Evolutionary conservation across 208 protist species (phyloP).

Genomic region (Crithidia sp.): DNA sequence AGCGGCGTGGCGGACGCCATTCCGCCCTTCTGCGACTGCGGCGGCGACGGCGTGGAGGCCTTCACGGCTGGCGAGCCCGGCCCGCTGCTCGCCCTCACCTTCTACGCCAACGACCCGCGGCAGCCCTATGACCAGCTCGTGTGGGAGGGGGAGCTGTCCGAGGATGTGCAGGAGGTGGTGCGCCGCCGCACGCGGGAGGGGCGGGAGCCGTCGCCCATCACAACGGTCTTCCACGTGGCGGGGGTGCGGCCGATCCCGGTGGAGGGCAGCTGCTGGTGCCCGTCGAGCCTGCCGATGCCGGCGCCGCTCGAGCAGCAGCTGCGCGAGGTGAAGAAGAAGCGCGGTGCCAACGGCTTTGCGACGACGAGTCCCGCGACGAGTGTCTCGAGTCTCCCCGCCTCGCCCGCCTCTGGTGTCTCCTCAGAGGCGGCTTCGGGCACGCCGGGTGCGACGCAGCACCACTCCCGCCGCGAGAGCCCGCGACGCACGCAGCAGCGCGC

Average conservation of each 20-base stretch:
- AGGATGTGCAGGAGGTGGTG: slow-evolving; percentile 36
- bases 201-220: slow-evolving; percentile 13
- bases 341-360: not conserved
- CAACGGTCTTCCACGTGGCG: slow-evolving; percentile 42
- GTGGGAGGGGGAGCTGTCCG: slow-evolving; percentile 44
- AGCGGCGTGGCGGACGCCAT: not conserved
- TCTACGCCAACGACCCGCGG: slow-evolving; percentile 65
- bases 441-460: slow-evolving; percentile 8
- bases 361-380: not conserved
- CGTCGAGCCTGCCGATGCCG: slow-evolving; percentile 44
- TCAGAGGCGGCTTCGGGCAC: slow-evolving; percentile 10
- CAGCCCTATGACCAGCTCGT: slow-evolving; percentile 38
- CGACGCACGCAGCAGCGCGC: slow-evolving; percentile 4
- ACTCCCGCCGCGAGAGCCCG: slow-evolving; percentile 22
- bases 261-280: slow-evolving; percentile 61
- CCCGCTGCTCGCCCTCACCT: slow-evolving; percentile 64
- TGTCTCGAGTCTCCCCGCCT: slow-evolving; percentile 4
- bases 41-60: not conserved
- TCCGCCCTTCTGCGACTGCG: slow-evolving; percentile 23
- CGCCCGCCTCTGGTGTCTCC: slow-evolving; percentile 14
- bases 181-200: slow-evolving; percentile 20
- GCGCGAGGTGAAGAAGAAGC: slow-evolving; percentile 31
- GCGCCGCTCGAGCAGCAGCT: slow-evolving; percentile 56
- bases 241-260: slow-evolving; percentile 48
- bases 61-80: slow-evolving; percentile 21